Percentiles rank a stretch among this genome's conserved stretches.
Evolutionary conservation across 2,329 filamentous ascomycete genomes (phyloP).

Genomic region (Epicoccum sorghinum): DNA sequence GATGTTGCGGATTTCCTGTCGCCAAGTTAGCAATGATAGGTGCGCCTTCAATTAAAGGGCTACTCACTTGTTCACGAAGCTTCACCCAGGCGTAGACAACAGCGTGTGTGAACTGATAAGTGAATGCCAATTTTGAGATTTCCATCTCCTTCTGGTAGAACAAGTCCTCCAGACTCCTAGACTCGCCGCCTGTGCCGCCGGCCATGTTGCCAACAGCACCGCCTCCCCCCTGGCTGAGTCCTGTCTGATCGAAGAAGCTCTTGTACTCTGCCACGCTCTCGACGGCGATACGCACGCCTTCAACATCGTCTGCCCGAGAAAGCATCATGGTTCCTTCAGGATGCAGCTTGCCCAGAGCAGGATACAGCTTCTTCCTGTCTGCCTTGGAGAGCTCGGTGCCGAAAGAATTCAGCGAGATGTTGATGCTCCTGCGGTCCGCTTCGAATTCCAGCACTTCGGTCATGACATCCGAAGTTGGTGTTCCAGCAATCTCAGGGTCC

Average conservation of each 20-base stretch:
- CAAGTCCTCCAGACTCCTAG: slow-evolving; percentile 91
- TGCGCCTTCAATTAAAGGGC: not conserved
- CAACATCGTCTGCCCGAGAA: slow-evolving; percentile 90
- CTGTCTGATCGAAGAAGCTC: slow-evolving; percentile 92
- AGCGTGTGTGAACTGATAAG: slow-evolving; percentile 90
- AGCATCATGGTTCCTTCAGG: slow-evolving; percentile 96
- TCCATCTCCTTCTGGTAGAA: slow-evolving; percentile 99
- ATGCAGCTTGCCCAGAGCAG: slow-evolving; percentile 86
- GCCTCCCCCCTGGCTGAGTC: slow-evolving; percentile 74
- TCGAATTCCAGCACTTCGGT: slow-evolving; percentile 95
- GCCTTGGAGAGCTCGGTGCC: slow-evolving; percentile 93
- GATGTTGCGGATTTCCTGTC: slow-evolving; percentile 96
- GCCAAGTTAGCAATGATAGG: slow-evolving; percentile 19
- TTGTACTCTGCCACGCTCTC: slow-evolving; percentile 95
- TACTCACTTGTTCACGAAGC: slow-evolving; percentile 87
- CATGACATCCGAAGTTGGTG: slow-evolving; percentile 94
- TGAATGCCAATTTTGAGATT: slow-evolving; percentile 93
- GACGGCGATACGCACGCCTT: slow-evolving; percentile 90
- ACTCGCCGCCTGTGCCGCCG: slow-evolving; percentile 77
- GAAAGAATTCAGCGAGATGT: slow-evolving; percentile 98
- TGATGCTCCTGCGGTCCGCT: slow-evolving; percentile 94
- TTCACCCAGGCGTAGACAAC: slow-evolving; percentile 99
- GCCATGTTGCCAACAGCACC: slow-evolving; percentile 83
- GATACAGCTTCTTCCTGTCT: slow-evolving; percentile 95
- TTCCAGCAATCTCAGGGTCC: slow-evolving; percentile 82